These are phyloP conservation scores for Kwoniella sp. DNA, from an alignment of 768 basidiomycete genomes.

Conservation along the genomic window DNA sequence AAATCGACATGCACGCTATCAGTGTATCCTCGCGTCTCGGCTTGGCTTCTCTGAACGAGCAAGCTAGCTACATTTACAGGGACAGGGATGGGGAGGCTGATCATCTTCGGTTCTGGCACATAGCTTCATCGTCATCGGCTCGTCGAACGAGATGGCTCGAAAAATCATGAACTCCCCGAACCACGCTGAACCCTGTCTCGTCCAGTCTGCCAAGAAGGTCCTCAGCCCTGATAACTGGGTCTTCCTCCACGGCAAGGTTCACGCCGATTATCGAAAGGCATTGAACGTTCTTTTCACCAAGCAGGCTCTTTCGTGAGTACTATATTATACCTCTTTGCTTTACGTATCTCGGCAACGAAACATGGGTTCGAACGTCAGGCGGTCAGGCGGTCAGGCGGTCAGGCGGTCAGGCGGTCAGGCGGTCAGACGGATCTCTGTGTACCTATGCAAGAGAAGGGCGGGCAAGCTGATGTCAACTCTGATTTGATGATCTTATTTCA, in stretches of 20 bases:
- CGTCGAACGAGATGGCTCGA: slow-evolving; percentile 86
- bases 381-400: too few relatives aligned
- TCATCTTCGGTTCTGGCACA: background rate
- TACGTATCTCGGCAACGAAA: too few relatives aligned
- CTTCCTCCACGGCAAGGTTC: slow-evolving; percentile 90
- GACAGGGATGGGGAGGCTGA: background rate
- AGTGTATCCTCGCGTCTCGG: too few relatives aligned
- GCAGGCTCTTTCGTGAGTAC: slow-evolving; percentile 78
- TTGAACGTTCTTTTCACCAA: slow-evolving; percentile 91
- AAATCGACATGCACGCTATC: too few relatives aligned
- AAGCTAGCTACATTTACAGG: too few relatives aligned
- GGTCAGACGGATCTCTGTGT: too few relatives aligned
- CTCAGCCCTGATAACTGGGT: slow-evolving; percentile 91
- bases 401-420: too few relatives aligned
- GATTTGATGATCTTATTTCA: slow-evolving; percentile 47
- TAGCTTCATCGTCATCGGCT: slow-evolving; percentile 98
- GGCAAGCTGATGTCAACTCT: too few relatives aligned
- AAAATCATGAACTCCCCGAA: slow-evolving; percentile 94
- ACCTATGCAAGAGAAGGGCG: too few relatives aligned
- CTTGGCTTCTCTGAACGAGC: too few relatives aligned
- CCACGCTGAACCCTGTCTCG: slow-evolving; percentile 91
- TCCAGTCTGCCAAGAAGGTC: slow-evolving; percentile 84
- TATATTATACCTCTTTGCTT: background rate
- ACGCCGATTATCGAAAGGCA: slow-evolving; percentile 89
- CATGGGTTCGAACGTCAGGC: too few relatives aligned